Evolutionary conservation across 2,329 filamentous ascomycete genomes (phyloP).

Genomic region (Calonectria fujianensis): DNA sequence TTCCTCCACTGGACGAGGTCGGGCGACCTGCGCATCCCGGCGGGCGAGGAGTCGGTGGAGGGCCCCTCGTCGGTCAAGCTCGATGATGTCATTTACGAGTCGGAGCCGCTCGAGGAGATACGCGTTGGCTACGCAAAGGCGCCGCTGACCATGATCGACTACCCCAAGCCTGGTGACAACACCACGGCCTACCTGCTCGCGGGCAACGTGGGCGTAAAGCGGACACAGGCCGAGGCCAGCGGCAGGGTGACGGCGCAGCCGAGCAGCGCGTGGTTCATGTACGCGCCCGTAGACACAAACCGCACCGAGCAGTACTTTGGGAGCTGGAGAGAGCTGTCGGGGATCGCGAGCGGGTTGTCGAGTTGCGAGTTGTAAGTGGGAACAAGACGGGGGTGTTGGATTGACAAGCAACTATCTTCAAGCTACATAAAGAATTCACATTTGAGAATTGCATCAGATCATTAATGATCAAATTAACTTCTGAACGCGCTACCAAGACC

Average conservation of each 20-base stretch:
- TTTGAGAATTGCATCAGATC: no score
- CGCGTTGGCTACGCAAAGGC: conserved; percentile 64
- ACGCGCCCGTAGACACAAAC: conserved; percentile 59
- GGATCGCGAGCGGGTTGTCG: conserved; percentile 35
- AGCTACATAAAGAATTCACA: no score
- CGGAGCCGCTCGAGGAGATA: conserved; percentile 54
- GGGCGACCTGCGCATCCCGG: conserved; percentile 55
- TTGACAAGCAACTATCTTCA: not conserved
- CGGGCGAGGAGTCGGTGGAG: conserved; percentile 36
- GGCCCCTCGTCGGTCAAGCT: conserved; percentile 45
- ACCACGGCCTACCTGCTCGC: conserved; percentile 62
- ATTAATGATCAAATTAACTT: no score
- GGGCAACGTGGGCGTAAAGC: conserved; percentile 61
- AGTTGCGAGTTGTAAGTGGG: not conserved
- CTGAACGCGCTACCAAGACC: no score
- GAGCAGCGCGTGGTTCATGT: conserved; percentile 64
- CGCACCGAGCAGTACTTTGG: conserved; percentile 48
- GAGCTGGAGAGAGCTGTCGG: conserved; percentile 48
- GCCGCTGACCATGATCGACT: conserved; percentile 62
- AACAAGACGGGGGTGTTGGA: not conserved
- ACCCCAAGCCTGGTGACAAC: conserved; percentile 48
- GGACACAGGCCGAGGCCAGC: conserved; percentile 44
- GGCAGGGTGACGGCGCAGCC: conserved; percentile 58
- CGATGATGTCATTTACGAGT: conserved; percentile 57
- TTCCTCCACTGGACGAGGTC: conserved; percentile 67